A percentile compares a stretch with the other conserved stretches of the same genome.
Evolutionary conservation across 179 eudicot species (phyloP).

Genomic region (Silene noctiflora): DNA sequence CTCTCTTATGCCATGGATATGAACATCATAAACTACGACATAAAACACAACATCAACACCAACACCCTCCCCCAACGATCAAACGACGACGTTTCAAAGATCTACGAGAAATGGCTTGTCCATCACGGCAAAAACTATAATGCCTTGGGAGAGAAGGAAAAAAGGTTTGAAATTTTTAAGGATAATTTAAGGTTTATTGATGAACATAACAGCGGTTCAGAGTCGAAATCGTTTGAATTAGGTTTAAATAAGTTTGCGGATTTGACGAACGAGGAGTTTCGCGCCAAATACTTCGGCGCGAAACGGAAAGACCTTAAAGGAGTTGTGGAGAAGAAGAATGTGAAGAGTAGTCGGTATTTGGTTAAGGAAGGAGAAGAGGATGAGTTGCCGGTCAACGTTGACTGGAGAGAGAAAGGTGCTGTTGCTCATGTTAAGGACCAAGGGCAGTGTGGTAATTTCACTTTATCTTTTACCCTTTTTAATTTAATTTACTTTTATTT

Average conservation of each 20-base stretch:
- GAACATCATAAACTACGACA: conserved; percentile 62
- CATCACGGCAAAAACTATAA: conserved; percentile 52
- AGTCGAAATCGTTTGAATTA: conserved; percentile 39
- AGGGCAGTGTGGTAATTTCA: conserved; percentile 62
- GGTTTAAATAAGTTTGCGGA: conserved; percentile 83
- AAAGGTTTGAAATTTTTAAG: conserved; percentile 55
- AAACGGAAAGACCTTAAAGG: conserved; percentile 29
- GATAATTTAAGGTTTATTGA: conserved; percentile 65
- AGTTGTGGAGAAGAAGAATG: conserved; percentile 21
- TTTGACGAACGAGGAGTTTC: conserved; percentile 65
- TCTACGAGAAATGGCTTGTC: conserved; percentile 65
- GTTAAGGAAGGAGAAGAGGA: conserved; percentile 31
- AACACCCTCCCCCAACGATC: conserved; percentile 15
- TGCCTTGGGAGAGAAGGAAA: conserved; percentile 62
- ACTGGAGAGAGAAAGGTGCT: conserved; percentile 69
- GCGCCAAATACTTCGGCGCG: conserved; percentile 49
- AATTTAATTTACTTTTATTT: background rate
- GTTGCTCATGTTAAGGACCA: conserved; percentile 68
- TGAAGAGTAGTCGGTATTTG: conserved; percentile 43
- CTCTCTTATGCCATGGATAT: conserved; percentile 56
- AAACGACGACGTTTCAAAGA: conserved; percentile 32
- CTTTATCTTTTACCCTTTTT: background rate
- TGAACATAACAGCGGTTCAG: conserved; percentile 45
- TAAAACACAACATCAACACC: conserved; percentile 24
- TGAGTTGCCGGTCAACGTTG: conserved; percentile 48